Evolutionary conservation across 108 stramenopile species (phyloP).

Genomic region (Halocafeteria seosinensis): DNA sequence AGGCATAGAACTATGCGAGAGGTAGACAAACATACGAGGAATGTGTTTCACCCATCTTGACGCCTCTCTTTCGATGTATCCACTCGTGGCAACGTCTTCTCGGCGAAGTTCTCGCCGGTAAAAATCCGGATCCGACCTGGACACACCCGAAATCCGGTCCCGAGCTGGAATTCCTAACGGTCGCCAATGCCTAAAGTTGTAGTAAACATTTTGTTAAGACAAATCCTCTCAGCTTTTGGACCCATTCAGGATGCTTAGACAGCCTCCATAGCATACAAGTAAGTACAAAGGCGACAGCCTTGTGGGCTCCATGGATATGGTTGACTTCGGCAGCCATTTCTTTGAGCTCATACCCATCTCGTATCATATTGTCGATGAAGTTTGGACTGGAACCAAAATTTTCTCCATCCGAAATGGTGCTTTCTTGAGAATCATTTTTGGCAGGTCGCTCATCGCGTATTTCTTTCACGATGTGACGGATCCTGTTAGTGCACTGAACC

Average conservation of each 20-base stretch:
- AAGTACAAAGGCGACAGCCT: background rate
- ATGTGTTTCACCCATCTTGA: too few relatives aligned
- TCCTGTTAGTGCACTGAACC: background rate
- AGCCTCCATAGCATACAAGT: background rate
- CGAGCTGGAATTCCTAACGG: too few relatives aligned
- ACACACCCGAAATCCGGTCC: too few relatives aligned
- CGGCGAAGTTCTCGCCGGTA: too few relatives aligned
- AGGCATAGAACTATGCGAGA: too few relatives aligned
- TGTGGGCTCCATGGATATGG: constrained; percentile 3
- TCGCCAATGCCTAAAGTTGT: too few relatives aligned
- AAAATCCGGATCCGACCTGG: too few relatives aligned
- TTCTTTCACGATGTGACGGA: background rate
- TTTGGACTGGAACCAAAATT: background rate
- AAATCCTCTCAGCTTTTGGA: background rate
- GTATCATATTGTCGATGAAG: background rate
- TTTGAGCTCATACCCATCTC: too few relatives aligned
- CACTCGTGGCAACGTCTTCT: too few relatives aligned
- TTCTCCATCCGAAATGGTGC: background rate
- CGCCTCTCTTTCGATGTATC: too few relatives aligned
- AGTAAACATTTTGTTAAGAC: too few relatives aligned
- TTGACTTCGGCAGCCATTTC: background rate
- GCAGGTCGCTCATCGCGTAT: background rate
- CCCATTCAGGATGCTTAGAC: background rate
- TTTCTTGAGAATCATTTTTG: background rate
- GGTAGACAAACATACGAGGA: too few relatives aligned